These are phyloP conservation scores for Linum lewisii DNA, from an alignment of 345 rosid genomes.

Conservation along the genomic window DNA sequence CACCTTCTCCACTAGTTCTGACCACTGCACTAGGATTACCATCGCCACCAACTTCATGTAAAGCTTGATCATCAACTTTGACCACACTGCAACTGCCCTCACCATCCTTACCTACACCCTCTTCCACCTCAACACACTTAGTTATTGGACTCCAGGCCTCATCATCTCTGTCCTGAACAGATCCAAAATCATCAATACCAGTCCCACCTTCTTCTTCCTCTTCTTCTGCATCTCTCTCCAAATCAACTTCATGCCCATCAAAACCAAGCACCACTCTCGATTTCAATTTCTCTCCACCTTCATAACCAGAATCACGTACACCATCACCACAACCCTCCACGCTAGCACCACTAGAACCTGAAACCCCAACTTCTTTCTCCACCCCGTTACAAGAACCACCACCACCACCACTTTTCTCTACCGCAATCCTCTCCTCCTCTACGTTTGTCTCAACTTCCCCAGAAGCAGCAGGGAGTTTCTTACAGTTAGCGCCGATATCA, in stretches of 20 bases:
- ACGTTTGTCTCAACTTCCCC: slow-evolving; percentile 14
- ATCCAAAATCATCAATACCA: slow-evolving; percentile 10
- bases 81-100: background rate
- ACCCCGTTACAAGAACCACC: slow-evolving; percentile 28
- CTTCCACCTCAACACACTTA: slow-evolving; percentile 8
- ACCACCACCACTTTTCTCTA: slow-evolving; percentile 18
- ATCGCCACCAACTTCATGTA: background rate
- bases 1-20: slow-evolving; percentile 11
- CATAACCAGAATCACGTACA: slow-evolving; percentile 18
- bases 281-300: slow-evolving; percentile 14
- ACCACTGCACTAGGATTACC: slow-evolving; percentile 3
- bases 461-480: slow-evolving; percentile 11
- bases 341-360: too few relatives aligned
- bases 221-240: slow-evolving; percentile 12
- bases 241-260: slow-evolving; percentile 5
- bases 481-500: slow-evolving; percentile 9
- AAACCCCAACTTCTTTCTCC: slow-evolving; percentile 34
- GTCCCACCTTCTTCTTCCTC: slow-evolving; percentile 5
- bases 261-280: slow-evolving; percentile 12
- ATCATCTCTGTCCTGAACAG: slow-evolving; percentile 12
- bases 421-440: slow-evolving; percentile 12
- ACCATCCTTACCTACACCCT: slow-evolving; percentile 5
- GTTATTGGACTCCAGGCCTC: slow-evolving; percentile 7
- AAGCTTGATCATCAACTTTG: slow-evolving; percentile 3
- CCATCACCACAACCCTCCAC: too few relatives aligned